Evolutionary conservation across 2,329 filamentous ascomycete species (phyloP).

Genomic region (Diplodia mutila): DNA sequence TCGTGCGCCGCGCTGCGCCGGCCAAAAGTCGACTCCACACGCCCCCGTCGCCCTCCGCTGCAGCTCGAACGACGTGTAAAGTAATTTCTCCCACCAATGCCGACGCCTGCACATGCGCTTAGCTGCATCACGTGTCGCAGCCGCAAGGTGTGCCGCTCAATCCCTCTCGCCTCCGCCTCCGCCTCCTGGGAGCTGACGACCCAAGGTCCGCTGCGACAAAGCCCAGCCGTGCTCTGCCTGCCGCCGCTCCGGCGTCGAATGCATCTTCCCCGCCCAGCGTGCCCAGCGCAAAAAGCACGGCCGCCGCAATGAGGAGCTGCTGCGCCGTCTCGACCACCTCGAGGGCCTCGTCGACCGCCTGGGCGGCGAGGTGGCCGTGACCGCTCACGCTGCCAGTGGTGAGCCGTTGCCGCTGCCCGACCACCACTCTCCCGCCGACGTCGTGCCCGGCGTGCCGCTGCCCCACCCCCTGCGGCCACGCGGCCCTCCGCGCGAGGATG

Average conservation of each 20-base stretch:
- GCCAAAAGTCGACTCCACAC: background rate
- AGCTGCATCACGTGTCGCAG: conserved; percentile 22
- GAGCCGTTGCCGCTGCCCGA: background rate
- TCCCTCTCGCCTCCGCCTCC: background rate
- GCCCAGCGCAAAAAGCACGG: conserved; percentile 22
- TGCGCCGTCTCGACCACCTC: conserved; percentile 24
- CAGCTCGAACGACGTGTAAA: background rate
- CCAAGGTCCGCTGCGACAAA: conserved; percentile 24
- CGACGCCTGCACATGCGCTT: conserved; percentile 13
- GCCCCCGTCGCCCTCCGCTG: background rate
- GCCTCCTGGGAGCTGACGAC: background rate
- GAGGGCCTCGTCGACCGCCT: conserved; percentile 23
- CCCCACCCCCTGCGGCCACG: conserved; percentile 6
- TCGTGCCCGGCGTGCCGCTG: background rate
- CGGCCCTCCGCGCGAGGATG: conserved; percentile 11
- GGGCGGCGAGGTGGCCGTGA: conserved; percentile 25
- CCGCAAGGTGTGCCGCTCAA: background rate
- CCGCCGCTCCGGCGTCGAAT: conserved; percentile 19
- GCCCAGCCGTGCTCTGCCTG: conserved; percentile 12
- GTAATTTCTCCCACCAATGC: conserved; percentile 6
- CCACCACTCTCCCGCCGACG: background rate
- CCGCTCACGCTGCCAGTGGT: background rate
- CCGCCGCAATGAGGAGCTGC: conserved; percentile 25
- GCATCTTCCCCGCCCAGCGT: conserved; percentile 21
- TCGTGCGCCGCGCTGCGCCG: background rate